Evolutionary conservation across 768 basidiomycete species (phyloP), one percentile per base, ranked within the genome.

Genomic region (Coprinellus micaceus): DNA sequence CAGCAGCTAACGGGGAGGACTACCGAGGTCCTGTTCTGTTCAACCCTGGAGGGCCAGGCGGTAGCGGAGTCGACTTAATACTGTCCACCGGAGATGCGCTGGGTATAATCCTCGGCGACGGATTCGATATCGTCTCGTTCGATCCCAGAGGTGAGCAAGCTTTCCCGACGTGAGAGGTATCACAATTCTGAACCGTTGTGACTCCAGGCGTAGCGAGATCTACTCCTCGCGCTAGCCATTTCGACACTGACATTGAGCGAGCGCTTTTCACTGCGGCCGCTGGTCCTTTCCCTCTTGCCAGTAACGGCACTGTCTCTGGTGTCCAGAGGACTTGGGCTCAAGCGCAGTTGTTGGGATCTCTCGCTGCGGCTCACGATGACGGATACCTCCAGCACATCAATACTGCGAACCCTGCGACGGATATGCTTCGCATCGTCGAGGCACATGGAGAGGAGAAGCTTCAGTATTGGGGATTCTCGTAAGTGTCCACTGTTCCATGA

Each of bases 1-100:
- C 75, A 1, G 71, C 79, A 7, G 53, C 66, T 1, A 53, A 74
- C 1, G 58, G 66, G 1, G 45, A 53, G 0, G 56, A 47, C n/a
- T 68, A 79, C 55, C 71, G 71, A 26, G 79, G 79, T 0, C 77
- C 77, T 1, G 64, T 79, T 6, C 62, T 79, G 5, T 67, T 77
- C 60, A 80, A 79, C 51, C 78, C 77, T 1, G 76, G 78, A 21
- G 78, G 80, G 1, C 79, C 78, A 1, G 79, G 78, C 7, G 74
- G 72, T 2, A 74, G 75, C 53, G 77, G 79, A 2, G 71, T 78
- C 5, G 62, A 65, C 2, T 22, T 70, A 0, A 58, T 74, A 21
- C 22, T 60, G 3, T 13, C 13, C 5, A 2, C 36, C 0, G 77
- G 71, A 1, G 55, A 63, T 11, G 29, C 50, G 1, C 47, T 79